Conservation (phyloP, 306 rosid genomes). For the Vachellia pachyceras region DNA sequence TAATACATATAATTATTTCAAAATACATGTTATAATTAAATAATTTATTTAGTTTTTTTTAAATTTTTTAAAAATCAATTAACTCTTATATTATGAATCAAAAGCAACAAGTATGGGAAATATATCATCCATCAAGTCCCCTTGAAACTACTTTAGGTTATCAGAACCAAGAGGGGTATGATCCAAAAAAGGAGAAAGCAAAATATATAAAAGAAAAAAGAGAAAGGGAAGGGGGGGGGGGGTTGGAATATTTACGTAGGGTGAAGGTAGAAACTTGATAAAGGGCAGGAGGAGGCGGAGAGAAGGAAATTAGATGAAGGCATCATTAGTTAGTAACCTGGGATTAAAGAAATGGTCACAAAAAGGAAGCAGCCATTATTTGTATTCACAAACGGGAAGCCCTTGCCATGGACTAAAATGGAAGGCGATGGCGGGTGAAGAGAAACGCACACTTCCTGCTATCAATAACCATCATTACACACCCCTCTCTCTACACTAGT, state of each 20-base stretch:
- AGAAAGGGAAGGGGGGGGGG: no score
- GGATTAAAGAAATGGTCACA: slow-evolving; percentile 15
- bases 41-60: no score
- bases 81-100: no score
- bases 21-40: no score
- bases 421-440: slow-evolving; percentile 36
- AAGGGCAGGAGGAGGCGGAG: neutral
- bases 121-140: neutral
- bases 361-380: slow-evolving; percentile 32
- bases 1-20: no score
- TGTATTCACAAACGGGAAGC: slow-evolving; percentile 47
- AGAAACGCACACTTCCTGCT: slow-evolving; percentile 41
- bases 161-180: no score
- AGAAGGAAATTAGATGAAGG: neutral
- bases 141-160: no score
- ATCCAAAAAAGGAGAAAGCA: no score
- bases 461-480: slow-evolving; percentile 49
- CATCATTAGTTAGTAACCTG: neutral
- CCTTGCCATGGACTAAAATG: slow-evolving; percentile 35
- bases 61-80: no score
- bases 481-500: slow-evolving; percentile 52
- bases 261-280: neutral
- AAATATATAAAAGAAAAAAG: no score
- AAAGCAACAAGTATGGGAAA: neutral
- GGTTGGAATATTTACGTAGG: neutral